Evolutionary conservation across 768 basidiomycete genomes (phyloP), one percentile per base, ranked within the genome.

Genomic region (Lentinula raphanica): DNA sequence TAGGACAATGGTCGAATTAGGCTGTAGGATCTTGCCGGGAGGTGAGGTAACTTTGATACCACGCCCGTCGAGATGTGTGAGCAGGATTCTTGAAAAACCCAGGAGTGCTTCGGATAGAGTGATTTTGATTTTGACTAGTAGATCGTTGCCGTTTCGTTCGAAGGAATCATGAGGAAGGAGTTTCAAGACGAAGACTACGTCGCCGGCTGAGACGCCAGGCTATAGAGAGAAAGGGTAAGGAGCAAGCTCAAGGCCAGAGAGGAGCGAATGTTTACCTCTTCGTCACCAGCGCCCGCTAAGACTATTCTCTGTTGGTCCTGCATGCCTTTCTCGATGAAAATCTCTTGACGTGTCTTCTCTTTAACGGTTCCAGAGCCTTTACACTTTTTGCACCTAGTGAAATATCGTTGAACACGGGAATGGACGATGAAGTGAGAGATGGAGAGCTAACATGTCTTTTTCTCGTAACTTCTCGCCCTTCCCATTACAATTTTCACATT

Each of bases 61-160:
- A 13, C 94, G 84, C 9, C 94, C 94, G 67, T 99, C 96, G 29
- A 99, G 79, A 69, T 99, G 96, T 6, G 87, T 90, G 58, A 99
- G 75, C 23, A 97, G 73, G 61, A 98, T 87, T 27, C 96, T 85
- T 48, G 87, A 90, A 74, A 99, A 95, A n/a, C 96, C 96, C 54
- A 97, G 81, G 9, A 98, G 81, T 3, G 94, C 92, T 72, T 99
- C 96, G 9, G 94, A 95, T 28, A 98, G 78, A 0, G 93, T 95
- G 58, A 99, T 87, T 46, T 86, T 85, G 58, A 94, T 83, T 31
- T 82, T 85, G 2, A 91, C 85, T 38, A 90, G 76, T 31, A 99
- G 80, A 67, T 95, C 89, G 59, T 84, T 84, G 54, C 89, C 89
- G 11, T 87, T 86, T 36, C 92, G 86, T 64, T 90, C 88, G 67